A percentile compares a stretch with the other conserved stretches of the same genome.
phyloP scores from a whole-genome alignment of 352 stramenopile genomes.

The Pythium angustatum region DNA sequence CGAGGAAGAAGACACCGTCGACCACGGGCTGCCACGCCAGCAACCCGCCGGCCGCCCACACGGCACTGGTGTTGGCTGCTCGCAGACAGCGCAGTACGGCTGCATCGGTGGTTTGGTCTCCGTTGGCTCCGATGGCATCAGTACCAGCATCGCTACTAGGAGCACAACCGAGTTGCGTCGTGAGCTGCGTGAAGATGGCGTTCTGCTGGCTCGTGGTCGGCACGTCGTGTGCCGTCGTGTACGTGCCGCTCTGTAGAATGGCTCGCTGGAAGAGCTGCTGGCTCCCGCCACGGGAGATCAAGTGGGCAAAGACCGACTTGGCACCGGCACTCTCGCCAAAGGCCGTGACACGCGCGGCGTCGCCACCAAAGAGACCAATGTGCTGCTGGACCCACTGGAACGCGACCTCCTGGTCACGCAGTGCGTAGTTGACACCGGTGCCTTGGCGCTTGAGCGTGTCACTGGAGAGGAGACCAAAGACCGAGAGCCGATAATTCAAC shows the following conservation, averaged over 20 bases:
- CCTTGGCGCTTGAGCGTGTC: not conserved
- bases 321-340: slow-evolving; percentile 26
- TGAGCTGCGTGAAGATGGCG: not conserved
- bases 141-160: too few species aligned
- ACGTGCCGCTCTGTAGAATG: slow-evolving; percentile 12
- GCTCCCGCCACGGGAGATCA: slow-evolving; percentile 5
- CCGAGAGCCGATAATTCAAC: slow-evolving; percentile 34
- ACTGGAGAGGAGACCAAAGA: slow-evolving; percentile 8
- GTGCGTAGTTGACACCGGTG: slow-evolving; percentile 23
- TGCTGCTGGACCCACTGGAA: slow-evolving; percentile 40
- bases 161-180: slow-evolving; percentile 1
- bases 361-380: slow-evolving; percentile 40
- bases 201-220: slow-evolving; percentile 1
- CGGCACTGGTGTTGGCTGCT: not conserved
- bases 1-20: slow-evolving; percentile 4
- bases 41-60: slow-evolving; percentile 1
- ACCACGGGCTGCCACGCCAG: slow-evolving; percentile 12
- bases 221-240: slow-evolving; percentile 7
- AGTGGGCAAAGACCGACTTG: slow-evolving; percentile 4
- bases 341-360: slow-evolving; percentile 34
- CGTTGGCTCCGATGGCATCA: too few species aligned
- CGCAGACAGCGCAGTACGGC: slow-evolving; percentile 7
- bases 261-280: slow-evolving; percentile 17
- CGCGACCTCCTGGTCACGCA: slow-evolving; percentile 34
- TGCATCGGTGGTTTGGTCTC: not conserved